A percentile compares a stretch with the other conserved stretches of the same genome.
Conservation (phyloP, 345 rosid genomes). For the Lagerstroemia speciosa region DNA sequence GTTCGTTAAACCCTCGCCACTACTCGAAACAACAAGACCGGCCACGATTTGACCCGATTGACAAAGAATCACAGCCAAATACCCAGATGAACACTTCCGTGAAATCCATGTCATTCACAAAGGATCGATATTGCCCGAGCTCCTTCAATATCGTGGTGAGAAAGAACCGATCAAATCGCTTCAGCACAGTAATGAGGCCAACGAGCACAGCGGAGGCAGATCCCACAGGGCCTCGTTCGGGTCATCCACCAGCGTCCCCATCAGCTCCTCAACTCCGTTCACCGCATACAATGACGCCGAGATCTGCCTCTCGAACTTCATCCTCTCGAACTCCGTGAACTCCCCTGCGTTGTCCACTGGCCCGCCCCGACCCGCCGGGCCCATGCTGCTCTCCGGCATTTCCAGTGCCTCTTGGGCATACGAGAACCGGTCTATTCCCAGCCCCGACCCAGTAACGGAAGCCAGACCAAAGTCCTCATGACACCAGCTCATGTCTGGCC, state of each 20-base stretch:
- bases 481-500: constrained; percentile 51
- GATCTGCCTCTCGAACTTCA: constrained; percentile 63
- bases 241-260: constrained; percentile 36
- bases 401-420: constrained; percentile 37
- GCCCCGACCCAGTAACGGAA: constrained; percentile 9
- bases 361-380: constrained; percentile 8
- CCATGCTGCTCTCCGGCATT: constrained; percentile 19
- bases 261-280: constrained; percentile 58
- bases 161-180: neutral
- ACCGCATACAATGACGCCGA: constrained; percentile 66
- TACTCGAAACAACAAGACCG: neutral
- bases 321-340: constrained; percentile 55
- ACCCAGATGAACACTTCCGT: neutral
- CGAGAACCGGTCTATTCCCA: constrained; percentile 28
- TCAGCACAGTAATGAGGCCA: constrained; percentile 23
- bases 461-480: constrained; percentile 18
- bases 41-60: neutral
- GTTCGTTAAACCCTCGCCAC: too few species aligned
- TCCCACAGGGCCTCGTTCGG: constrained; percentile 56
- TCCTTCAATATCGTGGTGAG: neutral
- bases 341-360: constrained; percentile 11
- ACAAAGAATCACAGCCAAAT: neutral
- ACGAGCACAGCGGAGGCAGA: constrained; percentile 52
- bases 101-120: too few species aligned
- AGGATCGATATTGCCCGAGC: neutral